Evolutionary conservation across 176 grass and related monocot genomes (phyloP).

Genomic region (barley (Hordeum vulgare)): DNA sequence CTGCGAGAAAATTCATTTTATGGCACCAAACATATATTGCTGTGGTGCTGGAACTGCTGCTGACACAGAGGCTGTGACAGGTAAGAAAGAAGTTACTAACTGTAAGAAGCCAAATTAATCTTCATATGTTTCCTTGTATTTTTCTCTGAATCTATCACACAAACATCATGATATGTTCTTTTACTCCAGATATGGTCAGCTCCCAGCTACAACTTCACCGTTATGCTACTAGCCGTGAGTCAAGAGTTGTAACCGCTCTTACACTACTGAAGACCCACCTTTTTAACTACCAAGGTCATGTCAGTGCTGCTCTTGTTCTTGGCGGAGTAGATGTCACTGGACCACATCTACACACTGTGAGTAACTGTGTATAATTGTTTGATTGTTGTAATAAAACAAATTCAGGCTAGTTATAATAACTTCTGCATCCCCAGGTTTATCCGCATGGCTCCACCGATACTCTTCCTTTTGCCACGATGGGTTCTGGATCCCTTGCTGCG

Average conservation of each 20-base stretch:
- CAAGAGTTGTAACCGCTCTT: slow-evolving; percentile 84
- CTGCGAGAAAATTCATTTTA: slow-evolving; percentile 89
- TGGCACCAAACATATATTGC: slow-evolving; percentile 94
- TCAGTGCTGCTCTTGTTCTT: slow-evolving; percentile 88
- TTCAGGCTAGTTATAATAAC: neutral
- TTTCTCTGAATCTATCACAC: neutral
- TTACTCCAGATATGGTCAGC: slow-evolving; percentile 82
- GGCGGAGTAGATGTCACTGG: slow-evolving; percentile 85
- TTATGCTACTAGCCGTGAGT: slow-evolving; percentile 90
- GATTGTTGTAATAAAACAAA: neutral
- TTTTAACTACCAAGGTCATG: slow-evolving; percentile 85
- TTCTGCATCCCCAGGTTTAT: slow-evolving; percentile 55
- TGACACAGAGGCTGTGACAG: slow-evolving; percentile 77
- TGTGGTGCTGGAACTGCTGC: slow-evolving; percentile 94
- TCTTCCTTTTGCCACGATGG: slow-evolving; percentile 99
- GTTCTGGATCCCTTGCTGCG: slow-evolving; percentile 96
- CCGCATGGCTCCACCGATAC: slow-evolving; percentile 94
- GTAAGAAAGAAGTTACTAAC: slow-evolving; percentile 16
- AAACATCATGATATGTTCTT: slow-evolving; percentile 9
- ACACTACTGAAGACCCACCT: slow-evolving; percentile 90
- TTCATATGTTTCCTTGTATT: slow-evolving; percentile 7
- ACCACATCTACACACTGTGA: slow-evolving; percentile 91
- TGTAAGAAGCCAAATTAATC: neutral
- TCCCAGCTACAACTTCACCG: slow-evolving; percentile 89
- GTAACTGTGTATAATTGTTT: slow-evolving; percentile 13